These are phyloP conservation scores for Coemansia sp. DNA, from an alignment of 192 early-diverging fungal genomes.

Conservation along the genomic window DNA sequence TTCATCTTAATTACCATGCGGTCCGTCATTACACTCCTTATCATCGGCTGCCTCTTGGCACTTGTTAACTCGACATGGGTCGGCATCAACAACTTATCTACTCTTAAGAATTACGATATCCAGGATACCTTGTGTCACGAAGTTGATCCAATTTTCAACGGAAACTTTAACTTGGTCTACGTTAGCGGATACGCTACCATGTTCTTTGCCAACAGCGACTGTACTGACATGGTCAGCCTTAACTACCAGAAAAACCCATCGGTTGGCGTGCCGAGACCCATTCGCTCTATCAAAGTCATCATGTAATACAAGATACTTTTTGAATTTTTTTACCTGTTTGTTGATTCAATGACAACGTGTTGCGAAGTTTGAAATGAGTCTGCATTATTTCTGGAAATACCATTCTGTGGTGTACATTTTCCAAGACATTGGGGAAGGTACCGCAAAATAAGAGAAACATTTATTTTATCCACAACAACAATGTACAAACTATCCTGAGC, in stretches of 20 bases:
- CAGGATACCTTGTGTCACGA: neutral
- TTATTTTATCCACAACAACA: too few species aligned
- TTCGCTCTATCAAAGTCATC: constrained; percentile 1
- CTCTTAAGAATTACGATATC: neutral
- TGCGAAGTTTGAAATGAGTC: neutral
- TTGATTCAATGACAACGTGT: neutral
- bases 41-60: neutral
- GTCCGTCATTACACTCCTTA: neutral
- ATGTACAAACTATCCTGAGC: too few species aligned
- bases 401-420: too few species aligned
- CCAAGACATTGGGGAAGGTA: too few species aligned
- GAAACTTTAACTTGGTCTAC: neutral
- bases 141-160: neutral
- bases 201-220: neutral
- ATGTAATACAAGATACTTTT: neutral
- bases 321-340: neutral
- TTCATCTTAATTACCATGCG: neutral
- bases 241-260: neutral
- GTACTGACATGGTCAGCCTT: neutral
- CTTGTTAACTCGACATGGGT: neutral
- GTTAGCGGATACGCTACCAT: neutral
- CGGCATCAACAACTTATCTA: neutral
- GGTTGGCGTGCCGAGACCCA: neutral
- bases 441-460: too few species aligned
- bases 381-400: too few species aligned